Conservation (phyloP, 1,284 basidiomycete genomes). For the Schizophyllum commune region DNA sequence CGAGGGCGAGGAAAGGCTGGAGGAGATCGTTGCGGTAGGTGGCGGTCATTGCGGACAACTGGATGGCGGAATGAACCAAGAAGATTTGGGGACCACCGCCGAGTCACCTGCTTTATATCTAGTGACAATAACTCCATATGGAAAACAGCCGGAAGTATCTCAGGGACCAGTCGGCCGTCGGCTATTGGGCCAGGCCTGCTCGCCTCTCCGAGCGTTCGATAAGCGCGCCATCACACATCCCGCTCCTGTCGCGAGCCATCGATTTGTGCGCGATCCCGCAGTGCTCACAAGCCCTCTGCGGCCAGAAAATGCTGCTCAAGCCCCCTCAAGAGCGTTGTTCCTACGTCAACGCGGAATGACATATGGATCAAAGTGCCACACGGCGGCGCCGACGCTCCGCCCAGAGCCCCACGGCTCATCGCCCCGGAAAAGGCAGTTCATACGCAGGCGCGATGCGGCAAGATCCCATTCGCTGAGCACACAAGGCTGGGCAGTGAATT, state of each 20-base stretch:
- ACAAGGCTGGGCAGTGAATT: neutral
- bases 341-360: neutral
- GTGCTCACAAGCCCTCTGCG: neutral
- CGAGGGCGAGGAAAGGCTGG: conserved; percentile 77
- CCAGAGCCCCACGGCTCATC: neutral
- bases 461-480: neutral
- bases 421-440: neutral
- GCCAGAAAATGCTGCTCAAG: neutral
- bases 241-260: neutral
- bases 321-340: neutral
- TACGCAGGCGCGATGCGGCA: no score
- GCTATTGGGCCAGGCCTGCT: neutral
- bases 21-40: conserved; percentile 76
- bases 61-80: conserved; percentile 11
- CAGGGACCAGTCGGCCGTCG: neutral
- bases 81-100: conserved; percentile 12
- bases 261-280: neutral
- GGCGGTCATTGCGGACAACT: conserved; percentile 20
- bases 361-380: neutral
- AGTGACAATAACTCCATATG: neutral
- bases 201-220: neutral
- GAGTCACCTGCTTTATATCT: neutral
- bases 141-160: neutral
- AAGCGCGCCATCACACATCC: neutral
- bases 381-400: no score